Conservation (phyloP, 768 basidiomycete species). For the Brasilioporus rufonigricans region DNA sequence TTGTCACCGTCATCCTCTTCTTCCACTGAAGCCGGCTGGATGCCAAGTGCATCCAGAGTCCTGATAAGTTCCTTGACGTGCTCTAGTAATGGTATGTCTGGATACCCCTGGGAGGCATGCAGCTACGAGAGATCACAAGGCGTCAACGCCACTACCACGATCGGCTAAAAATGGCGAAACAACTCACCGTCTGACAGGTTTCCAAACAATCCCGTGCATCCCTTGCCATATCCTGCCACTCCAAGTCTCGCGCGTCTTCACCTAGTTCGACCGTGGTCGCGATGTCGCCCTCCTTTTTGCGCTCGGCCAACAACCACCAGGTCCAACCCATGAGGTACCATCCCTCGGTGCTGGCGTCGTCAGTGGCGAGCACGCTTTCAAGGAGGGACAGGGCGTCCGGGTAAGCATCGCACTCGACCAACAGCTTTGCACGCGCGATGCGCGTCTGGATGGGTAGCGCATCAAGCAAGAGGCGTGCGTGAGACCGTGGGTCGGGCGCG, state of each 20-base stretch:
- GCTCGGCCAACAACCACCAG: slow-evolving; percentile 79
- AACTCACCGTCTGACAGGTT: slow-evolving; percentile 74
- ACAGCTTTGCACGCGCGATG: slow-evolving; percentile 72
- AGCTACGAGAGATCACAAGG: slow-evolving; percentile 41
- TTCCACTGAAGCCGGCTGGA: slow-evolving; percentile 55
- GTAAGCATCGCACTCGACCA: slow-evolving; percentile 73
- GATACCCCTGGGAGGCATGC: slow-evolving; percentile 67
- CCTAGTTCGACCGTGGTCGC: slow-evolving; percentile 36
- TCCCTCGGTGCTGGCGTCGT: slow-evolving; percentile 85
- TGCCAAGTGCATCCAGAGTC: slow-evolving; percentile 64
- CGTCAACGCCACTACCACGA: not conserved
- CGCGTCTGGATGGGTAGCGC: slow-evolving; percentile 63
- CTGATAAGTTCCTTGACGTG: slow-evolving; percentile 74
- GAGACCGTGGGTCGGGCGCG: slow-evolving; percentile 25
- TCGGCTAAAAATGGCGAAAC: not conserved
- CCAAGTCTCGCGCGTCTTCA: slow-evolving; percentile 41
- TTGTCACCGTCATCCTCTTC: slow-evolving; percentile 40
- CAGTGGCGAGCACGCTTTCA: slow-evolving; percentile 73
- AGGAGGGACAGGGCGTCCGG: slow-evolving; percentile 73
- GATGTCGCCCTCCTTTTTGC: slow-evolving; percentile 55
- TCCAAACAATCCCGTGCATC: slow-evolving; percentile 81
- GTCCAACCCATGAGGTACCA: slow-evolving; percentile 97
- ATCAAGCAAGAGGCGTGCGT: slow-evolving; percentile 33
- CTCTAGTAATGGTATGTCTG: slow-evolving; percentile 71
- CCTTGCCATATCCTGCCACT: slow-evolving; percentile 75